Evolutionary conservation across 2,329 filamentous ascomycete species (phyloP).

Genomic region (Apiospora saccharicola): DNA sequence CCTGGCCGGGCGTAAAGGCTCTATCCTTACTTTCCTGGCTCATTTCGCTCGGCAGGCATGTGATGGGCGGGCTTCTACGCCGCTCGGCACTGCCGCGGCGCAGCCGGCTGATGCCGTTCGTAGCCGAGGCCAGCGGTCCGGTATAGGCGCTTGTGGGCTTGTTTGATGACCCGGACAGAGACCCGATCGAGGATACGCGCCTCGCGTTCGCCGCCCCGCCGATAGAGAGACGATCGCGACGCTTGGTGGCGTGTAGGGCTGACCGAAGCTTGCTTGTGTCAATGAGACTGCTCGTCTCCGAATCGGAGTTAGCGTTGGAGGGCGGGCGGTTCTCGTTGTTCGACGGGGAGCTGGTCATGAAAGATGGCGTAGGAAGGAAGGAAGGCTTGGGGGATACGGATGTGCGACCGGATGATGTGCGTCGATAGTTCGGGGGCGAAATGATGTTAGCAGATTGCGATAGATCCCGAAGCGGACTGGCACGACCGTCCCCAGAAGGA

Average conservation of each 20-base stretch:
- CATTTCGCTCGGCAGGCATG: slow-evolving; percentile 56
- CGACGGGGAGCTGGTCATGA: slow-evolving; percentile 35
- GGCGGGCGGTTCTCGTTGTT: slow-evolving; percentile 62
- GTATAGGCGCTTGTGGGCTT: slow-evolving; percentile 46
- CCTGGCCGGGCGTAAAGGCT: slow-evolving; percentile 61
- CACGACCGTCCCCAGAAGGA: slow-evolving; percentile 60
- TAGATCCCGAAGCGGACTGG: slow-evolving; percentile 58
- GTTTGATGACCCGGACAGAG: slow-evolving; percentile 42
- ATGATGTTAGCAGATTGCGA: slow-evolving; percentile 58
- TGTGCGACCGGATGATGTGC: slow-evolving; percentile 27
- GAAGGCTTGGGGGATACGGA: slow-evolving; percentile 43
- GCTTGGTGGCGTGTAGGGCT: slow-evolving; percentile 62
- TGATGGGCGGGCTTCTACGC: slow-evolving; percentile 60
- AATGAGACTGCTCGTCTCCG: slow-evolving; percentile 55
- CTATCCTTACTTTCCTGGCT: slow-evolving; percentile 37
- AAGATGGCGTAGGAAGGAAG: slow-evolving; percentile 38
- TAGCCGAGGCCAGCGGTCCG: slow-evolving; percentile 54
- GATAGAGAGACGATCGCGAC: slow-evolving; percentile 50
- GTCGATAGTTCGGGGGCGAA: slow-evolving; percentile 50
- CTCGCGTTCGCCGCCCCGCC: slow-evolving; percentile 44
- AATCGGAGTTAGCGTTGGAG: slow-evolving; percentile 54
- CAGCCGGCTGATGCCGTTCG: slow-evolving; percentile 64
- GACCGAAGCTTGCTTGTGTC: slow-evolving; percentile 63
- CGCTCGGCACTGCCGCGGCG: slow-evolving; percentile 59
- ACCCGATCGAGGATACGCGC: slow-evolving; percentile 56